These are phyloP conservation scores for Ceratocystis diversiconidia DNA, from an alignment of 2,329 filamentous ascomycete species.

Conservation along the genomic window DNA sequence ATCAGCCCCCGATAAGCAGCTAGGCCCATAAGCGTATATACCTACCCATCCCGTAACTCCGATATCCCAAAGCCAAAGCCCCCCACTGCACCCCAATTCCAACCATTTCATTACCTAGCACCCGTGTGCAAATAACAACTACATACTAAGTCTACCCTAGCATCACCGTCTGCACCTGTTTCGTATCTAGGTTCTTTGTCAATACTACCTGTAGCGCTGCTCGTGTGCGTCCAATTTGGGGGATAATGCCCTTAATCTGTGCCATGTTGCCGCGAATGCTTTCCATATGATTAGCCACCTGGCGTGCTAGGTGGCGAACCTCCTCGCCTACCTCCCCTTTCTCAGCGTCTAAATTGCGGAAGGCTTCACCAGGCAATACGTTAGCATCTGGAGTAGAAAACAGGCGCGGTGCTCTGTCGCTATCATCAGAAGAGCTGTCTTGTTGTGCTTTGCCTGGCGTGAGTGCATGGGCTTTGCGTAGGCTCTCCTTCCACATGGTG, in stretches of 20 bases:
- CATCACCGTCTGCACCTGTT: conserved; percentile 35
- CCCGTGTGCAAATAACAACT: not conserved
- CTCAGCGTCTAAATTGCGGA: conserved; percentile 33
- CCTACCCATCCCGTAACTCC: too few relatives aligned
- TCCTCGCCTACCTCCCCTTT: conserved; percentile 17
- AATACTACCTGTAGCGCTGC: conserved; percentile 38
- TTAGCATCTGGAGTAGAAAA: not conserved
- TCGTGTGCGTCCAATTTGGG: conserved; percentile 34
- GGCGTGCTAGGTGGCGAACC: conserved; percentile 20
- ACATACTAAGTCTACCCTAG: conserved; percentile 26
- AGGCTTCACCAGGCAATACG: not conserved
- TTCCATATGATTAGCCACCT: conserved; percentile 42
- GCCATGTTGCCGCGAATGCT: conserved; percentile 40
- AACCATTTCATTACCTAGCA: not conserved
- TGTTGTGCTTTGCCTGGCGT: not conserved
- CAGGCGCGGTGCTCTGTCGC: not conserved
- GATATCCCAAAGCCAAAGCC: not conserved
- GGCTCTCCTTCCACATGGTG: conserved; percentile 35
- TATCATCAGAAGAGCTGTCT: not conserved
- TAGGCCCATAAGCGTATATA: too few relatives aligned
- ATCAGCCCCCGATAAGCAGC: not conserved
- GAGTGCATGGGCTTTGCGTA: conserved; percentile 28
- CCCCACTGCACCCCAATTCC: not conserved
- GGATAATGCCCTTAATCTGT: conserved; percentile 39
- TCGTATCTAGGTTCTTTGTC: conserved; percentile 31